These are phyloP conservation scores for Floccularia luteovirens DNA, from an alignment of 768 basidiomycete genomes.

Conservation along the genomic window DNA sequence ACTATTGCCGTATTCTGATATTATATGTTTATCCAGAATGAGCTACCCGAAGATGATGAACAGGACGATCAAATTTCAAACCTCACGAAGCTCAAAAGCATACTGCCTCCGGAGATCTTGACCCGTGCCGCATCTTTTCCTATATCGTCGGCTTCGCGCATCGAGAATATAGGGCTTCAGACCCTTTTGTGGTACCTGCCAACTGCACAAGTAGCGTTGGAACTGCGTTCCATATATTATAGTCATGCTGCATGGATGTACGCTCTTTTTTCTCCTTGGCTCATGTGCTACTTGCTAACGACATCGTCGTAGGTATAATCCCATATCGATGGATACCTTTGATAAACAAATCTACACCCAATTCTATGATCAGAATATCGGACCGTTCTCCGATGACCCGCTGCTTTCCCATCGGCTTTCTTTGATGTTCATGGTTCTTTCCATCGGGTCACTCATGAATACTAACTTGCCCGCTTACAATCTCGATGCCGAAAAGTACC, in stretches of 20 bases:
- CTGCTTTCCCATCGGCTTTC: constrained; percentile 53
- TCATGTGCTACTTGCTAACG: neutral
- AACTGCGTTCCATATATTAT: constrained; percentile 54
- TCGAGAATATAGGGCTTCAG: constrained; percentile 41
- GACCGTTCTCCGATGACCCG: constrained; percentile 40
- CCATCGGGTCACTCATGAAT: constrained; percentile 60
- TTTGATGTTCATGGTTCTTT: constrained; percentile 58
- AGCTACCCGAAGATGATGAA: constrained; percentile 48
- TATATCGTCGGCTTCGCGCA: constrained; percentile 34
- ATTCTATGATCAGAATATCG: constrained; percentile 43
- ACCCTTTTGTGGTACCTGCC: constrained; percentile 69
- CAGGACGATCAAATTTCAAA: constrained; percentile 28
- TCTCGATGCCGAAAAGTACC: constrained; percentile 63
- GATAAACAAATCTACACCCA: constrained; percentile 50
- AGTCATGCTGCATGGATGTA: constrained; percentile 69
- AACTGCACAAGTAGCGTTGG: constrained; percentile 47
- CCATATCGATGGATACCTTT: constrained; percentile 52
- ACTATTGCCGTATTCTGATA: neutral
- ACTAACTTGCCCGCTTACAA: constrained; percentile 47
- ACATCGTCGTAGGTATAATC: constrained; percentile 48
- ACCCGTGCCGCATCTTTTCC: constrained; percentile 61
- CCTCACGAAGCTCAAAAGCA: constrained; percentile 37
- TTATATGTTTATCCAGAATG: constrained; percentile 35
- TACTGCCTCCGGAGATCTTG: constrained; percentile 59
- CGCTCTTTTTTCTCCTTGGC: constrained; percentile 14